These are phyloP conservation scores for Beauveria rudraprayagi DNA, from an alignment of 2,329 filamentous ascomycete genomes.

Conservation along the genomic window DNA sequence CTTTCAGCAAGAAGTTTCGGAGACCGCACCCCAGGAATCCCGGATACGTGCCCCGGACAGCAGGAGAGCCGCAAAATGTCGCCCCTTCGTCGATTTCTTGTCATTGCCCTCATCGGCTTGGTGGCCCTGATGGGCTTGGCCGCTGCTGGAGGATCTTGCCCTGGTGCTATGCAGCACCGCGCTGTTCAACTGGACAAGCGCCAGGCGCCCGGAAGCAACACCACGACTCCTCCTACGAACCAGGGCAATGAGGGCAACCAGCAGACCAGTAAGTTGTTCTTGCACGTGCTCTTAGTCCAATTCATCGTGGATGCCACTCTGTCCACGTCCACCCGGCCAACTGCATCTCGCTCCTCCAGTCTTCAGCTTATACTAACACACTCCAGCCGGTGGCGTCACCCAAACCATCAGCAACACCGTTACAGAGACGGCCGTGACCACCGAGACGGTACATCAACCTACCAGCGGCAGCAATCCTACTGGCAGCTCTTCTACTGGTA, in stretches of 20 bases:
- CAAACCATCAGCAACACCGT: neutral
- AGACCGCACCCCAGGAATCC: constrained; percentile 1
- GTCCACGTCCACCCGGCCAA: neutral
- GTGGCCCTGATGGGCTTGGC: constrained; percentile 28
- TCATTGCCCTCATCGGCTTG: constrained; percentile 26
- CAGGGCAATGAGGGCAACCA: neutral
- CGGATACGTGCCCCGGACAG: neutral
- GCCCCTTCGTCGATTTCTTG: neutral
- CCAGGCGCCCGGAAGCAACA: constrained; percentile 4
- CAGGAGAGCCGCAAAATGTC: constrained; percentile 7
- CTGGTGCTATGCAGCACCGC: neutral
- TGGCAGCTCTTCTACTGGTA: neutral
- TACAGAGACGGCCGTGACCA: neutral
- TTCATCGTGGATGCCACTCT: neutral
- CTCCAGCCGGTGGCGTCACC: neutral
- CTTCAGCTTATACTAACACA: neutral
- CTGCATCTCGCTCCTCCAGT: neutral
- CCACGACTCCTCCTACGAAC: neutral
- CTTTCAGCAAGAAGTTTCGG: constrained; percentile 3
- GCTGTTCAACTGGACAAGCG: constrained; percentile 3
- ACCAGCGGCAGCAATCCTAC: neutral
- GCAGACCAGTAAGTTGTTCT: neutral
- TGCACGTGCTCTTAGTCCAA: neutral
- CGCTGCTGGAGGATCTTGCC: neutral
- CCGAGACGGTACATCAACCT: constrained; percentile 4